phyloP scores from a whole-genome alignment of 2,329 filamentous ascomycete genomes.

The Trichophyton verrucosum region DNA sequence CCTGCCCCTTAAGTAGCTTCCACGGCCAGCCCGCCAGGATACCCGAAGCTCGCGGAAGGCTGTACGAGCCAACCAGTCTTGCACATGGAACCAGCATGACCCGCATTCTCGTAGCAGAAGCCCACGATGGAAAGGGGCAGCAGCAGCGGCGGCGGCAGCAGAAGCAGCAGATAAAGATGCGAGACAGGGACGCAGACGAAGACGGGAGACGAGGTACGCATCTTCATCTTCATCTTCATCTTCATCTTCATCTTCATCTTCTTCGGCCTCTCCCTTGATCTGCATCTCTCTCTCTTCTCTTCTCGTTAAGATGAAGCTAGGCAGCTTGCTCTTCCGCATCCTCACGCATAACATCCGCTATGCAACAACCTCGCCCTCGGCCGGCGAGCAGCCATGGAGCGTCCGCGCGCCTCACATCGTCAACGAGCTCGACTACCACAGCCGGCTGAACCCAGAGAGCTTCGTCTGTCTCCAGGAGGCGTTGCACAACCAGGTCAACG shows the following conservation, averaged over 20 bases:
- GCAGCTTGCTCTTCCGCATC: constrained; percentile 29
- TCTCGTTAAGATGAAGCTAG: not conserved
- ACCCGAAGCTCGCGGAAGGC: not conserved
- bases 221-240: not conserved
- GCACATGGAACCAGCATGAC: not conserved
- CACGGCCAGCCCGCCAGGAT: too few relatives aligned
- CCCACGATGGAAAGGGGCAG: not conserved
- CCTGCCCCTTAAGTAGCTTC: not conserved
- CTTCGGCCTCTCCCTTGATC: not conserved
- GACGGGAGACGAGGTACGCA: not conserved
- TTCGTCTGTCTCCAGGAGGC: constrained; percentile 48
- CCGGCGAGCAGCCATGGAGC: constrained; percentile 40
- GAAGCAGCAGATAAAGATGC: too few relatives aligned
- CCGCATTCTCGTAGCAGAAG: not conserved
- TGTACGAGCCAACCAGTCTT: not conserved
- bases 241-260: not conserved
- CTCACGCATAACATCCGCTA: constrained; percentile 48
- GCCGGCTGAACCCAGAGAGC: constrained; percentile 31
- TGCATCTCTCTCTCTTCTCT: too few relatives aligned
- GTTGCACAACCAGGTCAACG: constrained; percentile 40
- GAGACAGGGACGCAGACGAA: not conserved
- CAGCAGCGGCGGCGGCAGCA: too few relatives aligned
- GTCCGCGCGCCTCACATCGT: constrained; percentile 35
- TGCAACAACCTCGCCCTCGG: constrained; percentile 38
- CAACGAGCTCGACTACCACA: constrained; percentile 38